Conservation (phyloP, 495 filamentous ascomycete species). For the Aspergillus diversus region DNA sequence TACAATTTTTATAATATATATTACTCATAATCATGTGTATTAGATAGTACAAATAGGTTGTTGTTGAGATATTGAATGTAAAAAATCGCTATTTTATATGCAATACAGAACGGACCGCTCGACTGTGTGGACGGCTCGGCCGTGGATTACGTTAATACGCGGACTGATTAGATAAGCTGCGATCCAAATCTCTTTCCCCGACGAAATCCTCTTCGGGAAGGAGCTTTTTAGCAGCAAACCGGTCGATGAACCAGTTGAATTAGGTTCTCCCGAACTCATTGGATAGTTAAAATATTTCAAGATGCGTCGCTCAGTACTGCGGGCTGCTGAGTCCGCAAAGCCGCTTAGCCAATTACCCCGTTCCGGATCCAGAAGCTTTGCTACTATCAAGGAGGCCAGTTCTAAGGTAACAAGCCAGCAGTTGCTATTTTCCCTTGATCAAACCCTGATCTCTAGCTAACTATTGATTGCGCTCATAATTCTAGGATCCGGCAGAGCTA, state of each 20-base stretch:
- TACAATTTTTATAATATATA: no score
- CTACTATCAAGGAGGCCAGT: slow-evolving; percentile 40
- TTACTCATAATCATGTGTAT: no score
- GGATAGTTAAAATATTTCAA: slow-evolving; percentile 3
- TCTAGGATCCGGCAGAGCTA: slow-evolving; percentile 83
- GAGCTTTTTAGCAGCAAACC: slow-evolving; percentile 18
- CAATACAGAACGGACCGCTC: no score
- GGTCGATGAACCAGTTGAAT: slow-evolving; percentile 16
- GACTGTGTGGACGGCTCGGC: no score
- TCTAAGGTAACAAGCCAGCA: slow-evolving; percentile 39
- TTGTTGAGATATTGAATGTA: no score
- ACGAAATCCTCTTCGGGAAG: slow-evolving; percentile 23
- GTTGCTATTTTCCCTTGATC: neutral
- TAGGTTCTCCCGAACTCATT: neutral
- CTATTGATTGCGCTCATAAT: slow-evolving; percentile 5
- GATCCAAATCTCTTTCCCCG: slow-evolving; percentile 26
- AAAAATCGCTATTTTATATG: no score
- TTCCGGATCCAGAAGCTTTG: slow-evolving; percentile 45
- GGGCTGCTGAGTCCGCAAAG: slow-evolving; percentile 49
- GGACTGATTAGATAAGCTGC: slow-evolving; percentile 33
- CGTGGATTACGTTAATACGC: no score
- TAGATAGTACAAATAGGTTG: no score
- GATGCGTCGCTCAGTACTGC: slow-evolving; percentile 53
- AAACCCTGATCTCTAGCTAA: slow-evolving; percentile 12
- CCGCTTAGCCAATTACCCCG: slow-evolving; percentile 44